Evolutionary conservation across 805 yeast genomes (phyloP), one percentile per base, ranked within the genome.

Genomic region (Myxozyma udenii): DNA sequence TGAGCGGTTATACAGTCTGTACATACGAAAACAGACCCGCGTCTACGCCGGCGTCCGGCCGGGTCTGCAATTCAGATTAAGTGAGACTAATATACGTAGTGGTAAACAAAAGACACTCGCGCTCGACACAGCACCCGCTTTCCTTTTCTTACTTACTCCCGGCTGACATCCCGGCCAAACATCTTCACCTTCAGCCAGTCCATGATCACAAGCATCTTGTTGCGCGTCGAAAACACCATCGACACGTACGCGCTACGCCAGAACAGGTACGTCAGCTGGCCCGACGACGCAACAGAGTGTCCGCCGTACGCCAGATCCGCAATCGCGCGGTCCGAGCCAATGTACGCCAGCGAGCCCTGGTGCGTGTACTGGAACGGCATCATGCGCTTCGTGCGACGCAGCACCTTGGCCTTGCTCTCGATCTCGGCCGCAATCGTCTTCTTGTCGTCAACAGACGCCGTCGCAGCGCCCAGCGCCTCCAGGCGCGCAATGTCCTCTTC

Each of bases 201-300:
- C 59, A 87, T 71, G 60, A 81, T 78, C 48, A 90, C 95, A 67
- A 89, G 78, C 55, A 88, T 74, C 77, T 87, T 91, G 76, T 87
- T 90, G 75, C 89, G 84, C 63, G 87, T 80, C 56, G 95, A 83
- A 69, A 91, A 79, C 71, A 91, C 83, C 97, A 91, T 90, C 68
- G 87, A 81, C 60, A 91, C 81, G 71, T 91, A 91, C 26, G 96
- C 96, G 26, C 87, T 79, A 74, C 95, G 84, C 98, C 98, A 90
- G 79, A 90, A 86, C 69, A 87, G 75, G 77, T 85, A 89, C 35
- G 97, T 87, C 68, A 87, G 73, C 46, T 84, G 77, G 65, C 97
- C 97, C 57, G 95, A 91, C 44, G 87, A 74, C 30, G 89, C 80
- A 64, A 86, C 78, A 65, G 84, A 84, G 51, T 85, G 81, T 80